Evolutionary conservation across 2,329 filamentous ascomycete species (phyloP).

Genomic region (Rhytidhysteron rufulum): DNA sequence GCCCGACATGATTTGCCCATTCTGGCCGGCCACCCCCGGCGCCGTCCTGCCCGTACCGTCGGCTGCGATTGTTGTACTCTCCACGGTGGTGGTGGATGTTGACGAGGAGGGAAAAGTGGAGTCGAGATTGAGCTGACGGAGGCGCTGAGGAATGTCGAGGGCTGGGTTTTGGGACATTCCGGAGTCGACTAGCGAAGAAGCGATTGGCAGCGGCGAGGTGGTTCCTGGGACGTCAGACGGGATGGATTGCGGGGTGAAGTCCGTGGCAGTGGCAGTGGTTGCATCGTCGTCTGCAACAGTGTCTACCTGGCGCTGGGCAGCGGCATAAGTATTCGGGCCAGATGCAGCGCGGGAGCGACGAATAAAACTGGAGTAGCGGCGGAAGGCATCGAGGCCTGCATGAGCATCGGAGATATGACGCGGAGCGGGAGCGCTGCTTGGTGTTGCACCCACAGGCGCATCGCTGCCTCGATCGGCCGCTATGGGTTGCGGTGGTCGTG

Average conservation of each 20-base stretch:
- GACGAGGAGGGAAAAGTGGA: conserved; percentile 9
- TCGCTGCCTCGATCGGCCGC: conserved; percentile 22
- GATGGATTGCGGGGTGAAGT: conserved; percentile 8
- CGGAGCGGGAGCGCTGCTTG: conserved; percentile 8
- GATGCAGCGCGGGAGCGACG: conserved; percentile 12
- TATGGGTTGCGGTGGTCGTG: conserved; percentile 11
- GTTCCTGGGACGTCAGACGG: conserved; percentile 12
- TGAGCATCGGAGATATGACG: conserved; percentile 5
- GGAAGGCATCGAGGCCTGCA: conserved; percentile 13
- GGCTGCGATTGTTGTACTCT: conserved; percentile 10
- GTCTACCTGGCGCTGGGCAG: conserved; percentile 20
- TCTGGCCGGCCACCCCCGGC: conserved; percentile 6
- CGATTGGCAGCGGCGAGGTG: conserved; percentile 18
- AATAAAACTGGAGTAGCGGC: conserved; percentile 19
- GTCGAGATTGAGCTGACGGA: conserved; percentile 20
- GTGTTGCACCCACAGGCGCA: conserved; percentile 5
- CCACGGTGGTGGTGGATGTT: conserved; percentile 19
- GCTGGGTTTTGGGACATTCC: conserved; percentile 30
- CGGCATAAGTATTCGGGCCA: conserved; percentile 13
- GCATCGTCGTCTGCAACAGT: conserved; percentile 10
- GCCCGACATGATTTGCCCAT: conserved; percentile 28
- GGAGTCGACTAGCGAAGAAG: conserved; percentile 12
- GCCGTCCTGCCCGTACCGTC: conserved; percentile 4
- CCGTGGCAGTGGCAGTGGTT: conserved; percentile 10
- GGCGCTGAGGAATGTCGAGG: conserved; percentile 21